Evolutionary conservation across 108 stramenopile species (phyloP), one percentile per base, ranked within the genome.

Genomic region (Nannochloropsis oceanica): DNA sequence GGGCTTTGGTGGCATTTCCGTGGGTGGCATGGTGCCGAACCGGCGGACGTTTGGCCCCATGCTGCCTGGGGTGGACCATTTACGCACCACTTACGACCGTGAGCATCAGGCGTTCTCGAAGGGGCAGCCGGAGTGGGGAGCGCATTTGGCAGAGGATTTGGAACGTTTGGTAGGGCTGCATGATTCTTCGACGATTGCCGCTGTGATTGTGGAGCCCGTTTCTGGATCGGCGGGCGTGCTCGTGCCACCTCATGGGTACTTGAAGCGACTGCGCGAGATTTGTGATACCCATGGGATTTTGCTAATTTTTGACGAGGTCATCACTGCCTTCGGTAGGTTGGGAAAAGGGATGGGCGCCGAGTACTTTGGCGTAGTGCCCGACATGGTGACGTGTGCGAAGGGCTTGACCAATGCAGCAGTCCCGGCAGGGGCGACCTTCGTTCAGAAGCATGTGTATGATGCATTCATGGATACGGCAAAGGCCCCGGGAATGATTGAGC

Each of bases 261-360:
- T 86, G 44, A n/a, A 86, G 73, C 81, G 82, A 2, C 13, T 86
- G 22, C 81, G 81, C 5, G 85, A 82, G n/a, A 86, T 86, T 25
- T 86, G 85, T 26, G 80, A 79, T n/a, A n/a, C 27, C 12, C 85
- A 86, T 44, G 82, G 59, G 14, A 83, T 86, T 43, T 22, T 86
- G 42, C 43, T 86, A 22, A 43, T 86, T 26, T 82, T 83, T 13
- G 85, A 86, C 82, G 85, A 86, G 43, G 82, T 83, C 43, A 86
- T 86, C 82, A 86, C 85, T 13, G 85, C 34, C n/a, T 86, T 86
- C 80, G 85, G 85, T 9, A 81, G 85, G 2, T 42, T 86, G 22
- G 85, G 85, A 7, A 42, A 79, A n/a, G 24, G 34, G 5, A 81
- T 86, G 24, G 85, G 25, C 25, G 59, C 43, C 14, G 82, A 42